Evolutionary conservation across 768 basidiomycete species (phyloP).

Genomic region (Leccinum boreale): DNA sequence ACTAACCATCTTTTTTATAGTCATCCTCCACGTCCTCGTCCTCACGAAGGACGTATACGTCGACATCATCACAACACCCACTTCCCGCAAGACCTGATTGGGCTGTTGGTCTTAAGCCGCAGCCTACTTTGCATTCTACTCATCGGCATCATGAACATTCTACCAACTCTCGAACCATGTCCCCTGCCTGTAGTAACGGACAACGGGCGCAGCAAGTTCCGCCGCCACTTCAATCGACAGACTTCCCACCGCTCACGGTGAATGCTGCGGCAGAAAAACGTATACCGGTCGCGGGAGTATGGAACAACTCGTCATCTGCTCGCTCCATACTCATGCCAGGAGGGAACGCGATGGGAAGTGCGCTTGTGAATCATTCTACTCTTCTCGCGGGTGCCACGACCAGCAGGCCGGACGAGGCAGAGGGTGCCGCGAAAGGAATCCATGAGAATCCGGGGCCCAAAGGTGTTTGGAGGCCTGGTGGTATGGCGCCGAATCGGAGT

Average conservation of each 20-base stretch:
- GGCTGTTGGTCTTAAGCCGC: conserved; percentile 81
- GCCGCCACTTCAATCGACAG: conserved; percentile 51
- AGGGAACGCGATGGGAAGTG: conserved; percentile 33
- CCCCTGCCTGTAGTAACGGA: conserved; percentile 35
- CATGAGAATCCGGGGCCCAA: conserved; percentile 39
- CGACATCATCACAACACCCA: conserved; percentile 71
- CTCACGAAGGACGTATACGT: conserved; percentile 73
- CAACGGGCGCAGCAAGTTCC: conserved; percentile 35
- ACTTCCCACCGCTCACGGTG: conserved; percentile 67
- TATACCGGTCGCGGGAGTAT: conserved; percentile 60
- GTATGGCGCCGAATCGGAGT: conserved; percentile 10
- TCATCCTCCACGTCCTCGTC: conserved; percentile 81
- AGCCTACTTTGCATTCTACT: conserved; percentile 59
- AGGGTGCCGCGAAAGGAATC: conserved; percentile 43
- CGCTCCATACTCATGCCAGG: conserved; percentile 50
- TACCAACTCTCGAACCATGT: conserved; percentile 36
- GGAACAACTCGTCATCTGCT: conserved; percentile 56
- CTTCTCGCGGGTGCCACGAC: conserved; percentile 11
- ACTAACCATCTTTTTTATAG: conserved; percentile 33
- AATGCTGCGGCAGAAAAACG: conserved; percentile 48
- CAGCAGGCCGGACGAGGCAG: conserved; percentile 42
- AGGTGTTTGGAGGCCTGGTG: conserved; percentile 23
- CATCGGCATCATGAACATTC: conserved; percentile 54
- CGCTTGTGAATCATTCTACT: conserved; percentile 38
- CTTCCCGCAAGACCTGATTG: conserved; percentile 84